Base-by-base conservation (phyloP, 345 rosid genomes). In the Eucalyptus globulus region DNA sequence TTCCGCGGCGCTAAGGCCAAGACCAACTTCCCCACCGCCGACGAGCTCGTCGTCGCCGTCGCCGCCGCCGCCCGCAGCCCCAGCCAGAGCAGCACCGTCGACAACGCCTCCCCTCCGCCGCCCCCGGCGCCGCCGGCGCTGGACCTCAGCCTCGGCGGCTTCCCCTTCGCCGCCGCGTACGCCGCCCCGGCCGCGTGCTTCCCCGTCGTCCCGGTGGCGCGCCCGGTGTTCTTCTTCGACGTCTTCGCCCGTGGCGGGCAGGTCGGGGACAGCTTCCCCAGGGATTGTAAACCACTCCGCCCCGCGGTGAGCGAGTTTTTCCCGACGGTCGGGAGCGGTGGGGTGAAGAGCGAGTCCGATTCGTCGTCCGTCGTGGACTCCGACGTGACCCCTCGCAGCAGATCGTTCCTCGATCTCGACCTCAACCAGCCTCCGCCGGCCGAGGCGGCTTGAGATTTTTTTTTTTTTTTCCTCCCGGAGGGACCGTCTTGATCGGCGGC, bases 401-500 rank as follows among this genome's bases (percentile, higher is more conserved):
- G 65, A 50, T 43, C 88, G 14, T 72, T 88, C 3, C 89, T 90
- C 10, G 91, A 90, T 53, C 91, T 93, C 60, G 92, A 93, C 86
- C 93, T 93, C 14, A 93, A 93, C 88, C 89, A 88, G 27, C 87
- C 93, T 43, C 91, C 94, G 40, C 94, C 92, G 16, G 69, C 92
- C 1, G 92, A 92, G 87, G 91, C 62, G 3, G 90, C 91, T 14
- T 92, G 89, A 89, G 44, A 24, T 40, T 34, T 49, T 12, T 9
- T 40, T 3, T 9, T 27, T 5, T 9, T 19, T 14, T n/a, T 37
- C 54, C 51, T 31, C 44, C 69, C 16, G 31, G 15, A 12, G 16
- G 14, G 67, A 11, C 26, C n/a, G 21, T 24, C 53, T 21, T 2
- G 29, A 47, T 37, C 29, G 69, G n/a, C 47, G 67, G 87, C 87